A percentile compares a stretch with the other conserved stretches of the same genome.
Evolutionary conservation across 2,329 filamentous ascomycete species (phyloP).

Genomic region (Alternaria novae-zelandiae): DNA sequence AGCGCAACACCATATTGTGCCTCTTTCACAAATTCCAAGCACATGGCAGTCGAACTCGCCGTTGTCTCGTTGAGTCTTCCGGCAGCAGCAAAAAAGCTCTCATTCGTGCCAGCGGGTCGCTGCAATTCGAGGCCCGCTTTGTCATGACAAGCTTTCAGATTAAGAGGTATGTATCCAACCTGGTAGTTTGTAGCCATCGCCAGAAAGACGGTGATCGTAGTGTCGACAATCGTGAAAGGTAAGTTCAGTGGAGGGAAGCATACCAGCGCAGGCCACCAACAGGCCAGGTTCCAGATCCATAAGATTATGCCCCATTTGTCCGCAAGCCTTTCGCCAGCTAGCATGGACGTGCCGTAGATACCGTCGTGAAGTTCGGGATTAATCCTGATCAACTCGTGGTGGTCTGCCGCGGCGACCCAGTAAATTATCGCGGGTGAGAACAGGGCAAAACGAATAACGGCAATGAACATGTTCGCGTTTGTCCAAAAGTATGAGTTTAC

Average conservation of each 20-base stretch:
- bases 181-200: conserved; percentile 11
- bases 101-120: conserved; percentile 23
- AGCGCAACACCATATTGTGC: conserved; percentile 29
- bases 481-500: background rate
- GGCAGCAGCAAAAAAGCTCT: conserved; percentile 37
- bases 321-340: conserved; percentile 14
- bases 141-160: background rate
- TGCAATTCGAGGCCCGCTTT: background rate
- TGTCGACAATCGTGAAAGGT: conserved; percentile 14
- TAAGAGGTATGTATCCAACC: conserved; percentile 12
- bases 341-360: conserved; percentile 14
- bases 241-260: conserved; percentile 15
- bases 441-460: conserved; percentile 6
- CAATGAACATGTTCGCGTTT: background rate
- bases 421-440: conserved; percentile 9
- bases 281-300: conserved; percentile 8
- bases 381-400: conserved; percentile 10
- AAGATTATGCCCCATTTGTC: conserved; percentile 7
- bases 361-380: conserved; percentile 18
- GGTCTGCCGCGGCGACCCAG: background rate
- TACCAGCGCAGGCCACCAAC: conserved; percentile 2
- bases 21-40: conserved; percentile 28
- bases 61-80: conserved; percentile 30
- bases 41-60: conserved; percentile 25
- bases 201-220: conserved; percentile 7